Percentiles rank a stretch among this genome's conserved stretches.
phyloP scores from a whole-genome alignment of 192 early-diverging fungal genomes.

The Umbelopsis vinacea region DNA sequence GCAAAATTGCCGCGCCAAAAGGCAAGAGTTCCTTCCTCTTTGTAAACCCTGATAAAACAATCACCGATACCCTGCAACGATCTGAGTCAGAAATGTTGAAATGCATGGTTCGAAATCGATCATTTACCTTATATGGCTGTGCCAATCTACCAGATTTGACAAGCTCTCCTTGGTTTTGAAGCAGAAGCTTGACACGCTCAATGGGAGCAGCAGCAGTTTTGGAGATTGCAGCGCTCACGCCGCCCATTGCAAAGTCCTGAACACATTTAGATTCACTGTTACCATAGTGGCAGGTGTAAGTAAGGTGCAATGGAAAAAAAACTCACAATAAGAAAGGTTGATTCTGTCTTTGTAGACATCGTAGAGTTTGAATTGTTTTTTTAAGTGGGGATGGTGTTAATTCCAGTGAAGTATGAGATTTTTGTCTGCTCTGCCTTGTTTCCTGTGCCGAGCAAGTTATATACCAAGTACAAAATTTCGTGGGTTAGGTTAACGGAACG shows the following conservation, averaged over 20 bases:
- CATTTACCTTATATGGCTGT: conserved; percentile 68
- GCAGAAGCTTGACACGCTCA: conserved; percentile 95
- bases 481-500: conserved; percentile 10
- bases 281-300: background rate
- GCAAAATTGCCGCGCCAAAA: conserved; percentile 92
- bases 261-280: background rate
- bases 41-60: conserved; percentile 85
- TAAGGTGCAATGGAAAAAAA: background rate
- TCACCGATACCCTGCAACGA: conserved; percentile 74
- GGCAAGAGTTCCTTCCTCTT: conserved; percentile 77
- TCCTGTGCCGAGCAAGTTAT: background rate
- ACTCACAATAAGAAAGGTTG: conserved; percentile 8
- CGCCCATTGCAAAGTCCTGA: conserved; percentile 84
- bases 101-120: too few species aligned
- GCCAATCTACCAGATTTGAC: conserved; percentile 77
- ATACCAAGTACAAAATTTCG: background rate
- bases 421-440: background rate
- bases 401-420: conserved; percentile 15
- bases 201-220: conserved; percentile 97
- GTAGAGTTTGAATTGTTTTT: background rate
- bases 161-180: conserved; percentile 90
- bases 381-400: conserved; percentile 1
- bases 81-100: background rate
- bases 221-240: conserved; percentile 95
- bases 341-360: conserved; percentile 7